phyloP scores from a whole-genome alignment of 139 green algal species.

The Bryopsis sp. region DNA sequence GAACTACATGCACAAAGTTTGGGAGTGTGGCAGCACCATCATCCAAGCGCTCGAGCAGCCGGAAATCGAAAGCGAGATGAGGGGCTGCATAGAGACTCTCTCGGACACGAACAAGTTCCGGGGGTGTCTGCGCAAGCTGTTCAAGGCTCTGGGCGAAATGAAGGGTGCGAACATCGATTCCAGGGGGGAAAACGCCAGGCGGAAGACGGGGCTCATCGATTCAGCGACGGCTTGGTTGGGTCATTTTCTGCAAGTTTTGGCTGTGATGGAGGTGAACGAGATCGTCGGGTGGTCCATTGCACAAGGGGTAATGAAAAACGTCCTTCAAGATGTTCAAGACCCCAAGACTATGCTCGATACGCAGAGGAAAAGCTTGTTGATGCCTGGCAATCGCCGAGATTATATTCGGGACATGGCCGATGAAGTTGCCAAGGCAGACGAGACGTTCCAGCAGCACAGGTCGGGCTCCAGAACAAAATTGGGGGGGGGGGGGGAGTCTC shows the following conservation, averaged over 20 bases:
- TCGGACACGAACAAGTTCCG: background rate
- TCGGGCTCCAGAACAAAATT: background rate
- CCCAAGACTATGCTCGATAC: background rate
- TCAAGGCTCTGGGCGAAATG: background rate
- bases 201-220: background rate
- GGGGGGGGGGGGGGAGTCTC: too few species aligned
- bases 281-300: background rate
- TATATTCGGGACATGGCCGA: background rate
- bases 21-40: background rate
- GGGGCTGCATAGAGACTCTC: background rate
- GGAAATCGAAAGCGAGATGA: background rate
- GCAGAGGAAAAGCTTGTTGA: background rate
- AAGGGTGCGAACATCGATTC: background rate
- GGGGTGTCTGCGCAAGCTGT: background rate
- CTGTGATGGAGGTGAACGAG: slow-evolving; percentile 11
- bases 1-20: slow-evolving; percentile 2
- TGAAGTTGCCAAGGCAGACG: background rate
- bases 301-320: background rate
- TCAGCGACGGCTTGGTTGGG: background rate
- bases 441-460: background rate
- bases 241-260: slow-evolving; percentile 11
- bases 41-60: background rate
- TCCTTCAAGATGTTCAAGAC: background rate
- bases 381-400: background rate
- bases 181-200: background rate